Conservation (phyloP, 2,329 filamentous ascomycete genomes). For the Colletotrichum sublineola region DNA sequence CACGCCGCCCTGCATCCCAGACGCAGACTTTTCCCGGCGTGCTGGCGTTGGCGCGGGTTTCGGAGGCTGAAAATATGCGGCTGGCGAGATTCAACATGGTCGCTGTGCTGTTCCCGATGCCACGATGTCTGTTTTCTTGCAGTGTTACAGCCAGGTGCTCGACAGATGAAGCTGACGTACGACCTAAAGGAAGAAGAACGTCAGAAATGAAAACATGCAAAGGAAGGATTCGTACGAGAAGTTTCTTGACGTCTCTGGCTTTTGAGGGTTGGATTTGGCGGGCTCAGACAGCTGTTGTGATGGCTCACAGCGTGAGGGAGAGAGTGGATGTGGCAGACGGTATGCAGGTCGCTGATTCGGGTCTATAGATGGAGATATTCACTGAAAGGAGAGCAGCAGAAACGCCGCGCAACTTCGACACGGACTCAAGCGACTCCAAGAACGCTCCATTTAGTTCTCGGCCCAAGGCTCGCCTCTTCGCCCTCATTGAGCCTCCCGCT, state of each 20-base stretch:
- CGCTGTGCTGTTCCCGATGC: too few relatives aligned
- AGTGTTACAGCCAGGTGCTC: too few relatives aligned
- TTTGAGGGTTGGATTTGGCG: slow-evolving; percentile 50
- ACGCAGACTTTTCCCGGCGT: too few relatives aligned
- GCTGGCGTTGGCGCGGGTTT: too few relatives aligned
- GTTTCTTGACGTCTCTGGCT: slow-evolving; percentile 42
- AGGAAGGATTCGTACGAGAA: too few relatives aligned
- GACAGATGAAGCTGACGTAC: too few relatives aligned
- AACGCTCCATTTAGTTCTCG: slow-evolving; percentile 20
- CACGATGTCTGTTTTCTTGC: too few relatives aligned
- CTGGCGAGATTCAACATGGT: too few relatives aligned
- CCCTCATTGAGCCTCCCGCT: slow-evolving; percentile 50
- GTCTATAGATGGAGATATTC: slow-evolving; percentile 16
- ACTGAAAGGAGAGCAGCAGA: slow-evolving; percentile 35
- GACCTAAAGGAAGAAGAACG: too few relatives aligned
- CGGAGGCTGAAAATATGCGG: too few relatives aligned
- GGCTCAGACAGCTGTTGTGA: slow-evolving; percentile 56
- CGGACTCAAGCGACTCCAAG: slow-evolving; percentile 60
- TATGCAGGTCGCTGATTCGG: slow-evolving; percentile 61
- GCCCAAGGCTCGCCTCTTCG: slow-evolving; percentile 38
- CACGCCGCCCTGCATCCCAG: too few relatives aligned
- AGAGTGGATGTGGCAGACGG: slow-evolving; percentile 60
- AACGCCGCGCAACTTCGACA: slow-evolving; percentile 53
- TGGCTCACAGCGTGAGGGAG: slow-evolving; percentile 53
- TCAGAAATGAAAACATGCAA: too few relatives aligned